Conservation (phyloP, 306 rosid genomes). For the Canavalia ensiformis region DNA sequence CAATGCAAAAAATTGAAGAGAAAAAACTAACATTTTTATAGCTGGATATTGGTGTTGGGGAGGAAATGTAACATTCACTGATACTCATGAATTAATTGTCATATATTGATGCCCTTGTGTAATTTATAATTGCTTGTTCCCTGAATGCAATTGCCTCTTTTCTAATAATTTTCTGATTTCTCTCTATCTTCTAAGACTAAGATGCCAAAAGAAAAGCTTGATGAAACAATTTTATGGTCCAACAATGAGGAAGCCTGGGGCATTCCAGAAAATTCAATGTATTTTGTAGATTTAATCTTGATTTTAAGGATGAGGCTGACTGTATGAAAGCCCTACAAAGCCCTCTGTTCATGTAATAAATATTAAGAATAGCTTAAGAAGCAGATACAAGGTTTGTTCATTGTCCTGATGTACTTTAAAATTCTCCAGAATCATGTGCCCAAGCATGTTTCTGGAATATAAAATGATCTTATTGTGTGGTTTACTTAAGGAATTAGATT, state of each 20-base stretch:
- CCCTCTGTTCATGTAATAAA: background rate
- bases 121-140: conserved; percentile 1
- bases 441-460: conserved; percentile 12
- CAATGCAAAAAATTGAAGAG: background rate
- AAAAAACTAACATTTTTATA: background rate
- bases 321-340: background rate
- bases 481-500: conserved; percentile 25
- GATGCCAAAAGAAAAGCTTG: background rate
- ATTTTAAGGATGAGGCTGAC: background rate
- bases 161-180: background rate
- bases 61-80: background rate
- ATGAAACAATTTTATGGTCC: conserved; percentile 3
- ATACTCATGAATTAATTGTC: conserved; percentile 9
- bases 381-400: conserved; percentile 5
- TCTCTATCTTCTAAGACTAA: background rate
- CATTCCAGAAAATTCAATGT: background rate
- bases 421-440: background rate
- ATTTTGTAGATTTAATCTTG: background rate
- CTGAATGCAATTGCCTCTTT: background rate
- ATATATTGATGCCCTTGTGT: background rate
- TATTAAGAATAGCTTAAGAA: background rate
- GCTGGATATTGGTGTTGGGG: background rate
- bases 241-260: conserved; percentile 7
- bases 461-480: background rate
- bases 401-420: conserved; percentile 6